These are phyloP conservation scores for Waltergamsia citrina DNA, from an alignment of 2,329 filamentous ascomycete genomes.

Conservation along the genomic window DNA sequence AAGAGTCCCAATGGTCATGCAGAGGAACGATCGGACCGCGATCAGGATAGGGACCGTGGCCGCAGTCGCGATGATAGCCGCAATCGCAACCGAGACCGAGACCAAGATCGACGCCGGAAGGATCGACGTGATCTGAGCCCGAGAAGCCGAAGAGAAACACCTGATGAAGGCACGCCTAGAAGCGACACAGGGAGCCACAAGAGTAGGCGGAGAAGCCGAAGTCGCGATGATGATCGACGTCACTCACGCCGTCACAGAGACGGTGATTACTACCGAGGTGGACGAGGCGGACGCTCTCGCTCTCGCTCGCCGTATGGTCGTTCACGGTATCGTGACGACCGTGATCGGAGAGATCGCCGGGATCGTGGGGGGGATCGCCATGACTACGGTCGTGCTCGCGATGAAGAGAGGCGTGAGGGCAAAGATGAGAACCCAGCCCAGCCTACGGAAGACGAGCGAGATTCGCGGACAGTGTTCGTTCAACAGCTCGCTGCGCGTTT, in stretches of 20 bases:
- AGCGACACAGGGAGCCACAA: constrained; percentile 74
- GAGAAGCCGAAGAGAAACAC: constrained; percentile 35
- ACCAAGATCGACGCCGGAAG: constrained; percentile 38
- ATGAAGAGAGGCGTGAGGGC: background rate
- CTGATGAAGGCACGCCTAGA: constrained; percentile 54
- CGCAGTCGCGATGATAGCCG: constrained; percentile 43
- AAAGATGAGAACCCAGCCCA: constrained; percentile 52
- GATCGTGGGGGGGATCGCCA: constrained; percentile 33
- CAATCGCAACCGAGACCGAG: constrained; percentile 40
- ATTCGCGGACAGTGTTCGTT: constrained; percentile 94
- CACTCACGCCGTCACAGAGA: constrained; percentile 65
- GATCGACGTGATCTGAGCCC: constrained; percentile 48
- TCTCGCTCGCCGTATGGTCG: constrained; percentile 61
- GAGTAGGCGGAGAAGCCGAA: constrained; percentile 73
- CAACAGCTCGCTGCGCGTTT: constrained; percentile 94
- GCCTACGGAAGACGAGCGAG: constrained; percentile 89
- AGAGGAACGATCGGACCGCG: constrained; percentile 15
- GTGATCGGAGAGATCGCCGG: constrained; percentile 39
- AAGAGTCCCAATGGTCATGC: constrained; percentile 38
- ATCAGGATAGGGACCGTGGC: constrained; percentile 47
- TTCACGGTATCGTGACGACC: constrained; percentile 46
- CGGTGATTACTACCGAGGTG: constrained; percentile 58
- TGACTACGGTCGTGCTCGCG: constrained; percentile 33
- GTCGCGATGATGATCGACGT: constrained; percentile 66
- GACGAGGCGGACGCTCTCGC: constrained; percentile 49